phyloP scores from a whole-genome alignment of 306 rosid genomes.

The Lathyrus aphaca region DNA sequence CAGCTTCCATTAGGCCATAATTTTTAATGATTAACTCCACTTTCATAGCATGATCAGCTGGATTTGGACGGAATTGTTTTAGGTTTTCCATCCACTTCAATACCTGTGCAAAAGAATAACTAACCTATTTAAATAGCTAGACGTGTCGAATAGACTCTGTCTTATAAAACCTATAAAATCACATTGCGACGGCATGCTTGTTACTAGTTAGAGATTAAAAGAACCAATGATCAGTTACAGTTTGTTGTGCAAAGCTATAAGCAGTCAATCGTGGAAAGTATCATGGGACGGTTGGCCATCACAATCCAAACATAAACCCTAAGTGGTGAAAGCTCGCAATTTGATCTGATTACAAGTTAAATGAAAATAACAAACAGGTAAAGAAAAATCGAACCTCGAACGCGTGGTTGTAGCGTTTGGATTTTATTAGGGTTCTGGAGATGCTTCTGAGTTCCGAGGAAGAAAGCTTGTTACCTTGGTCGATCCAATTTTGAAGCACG shows the following conservation, averaged over 20 bases:
- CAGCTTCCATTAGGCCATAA: slow-evolving; percentile 64
- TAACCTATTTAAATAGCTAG: slow-evolving; percentile 16
- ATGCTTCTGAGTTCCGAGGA: slow-evolving; percentile 55
- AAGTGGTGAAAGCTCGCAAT: background rate
- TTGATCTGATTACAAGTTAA: background rate
- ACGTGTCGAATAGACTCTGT: background rate
- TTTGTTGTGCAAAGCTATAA: background rate
- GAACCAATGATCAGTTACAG: slow-evolving; percentile 2
- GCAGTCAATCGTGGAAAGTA: background rate
- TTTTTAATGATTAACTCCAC: slow-evolving; percentile 57
- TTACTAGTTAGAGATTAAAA: background rate
- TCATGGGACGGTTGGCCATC: no score
- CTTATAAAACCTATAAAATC: slow-evolving; percentile 1
- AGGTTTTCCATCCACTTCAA: slow-evolving; percentile 64
- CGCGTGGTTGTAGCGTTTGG: slow-evolving; percentile 63
- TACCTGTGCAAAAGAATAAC: slow-evolving; percentile 48
- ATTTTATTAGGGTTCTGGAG: slow-evolving; percentile 47
- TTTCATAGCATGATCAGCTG: slow-evolving; percentile 62
- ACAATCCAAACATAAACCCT: background rate
- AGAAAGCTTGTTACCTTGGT: slow-evolving; percentile 52
- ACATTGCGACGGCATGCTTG: background rate
- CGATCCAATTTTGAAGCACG: slow-evolving; percentile 52
- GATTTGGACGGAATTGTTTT: slow-evolving; percentile 41
- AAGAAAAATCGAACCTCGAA: slow-evolving; percentile 55
- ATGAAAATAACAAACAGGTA: background rate